Percentiles rank a stretch among this genome's conserved stretches.
Evolutionary conservation across 2,329 filamentous ascomycete species (phyloP).

Genomic region (Penicillium sp.): DNA sequence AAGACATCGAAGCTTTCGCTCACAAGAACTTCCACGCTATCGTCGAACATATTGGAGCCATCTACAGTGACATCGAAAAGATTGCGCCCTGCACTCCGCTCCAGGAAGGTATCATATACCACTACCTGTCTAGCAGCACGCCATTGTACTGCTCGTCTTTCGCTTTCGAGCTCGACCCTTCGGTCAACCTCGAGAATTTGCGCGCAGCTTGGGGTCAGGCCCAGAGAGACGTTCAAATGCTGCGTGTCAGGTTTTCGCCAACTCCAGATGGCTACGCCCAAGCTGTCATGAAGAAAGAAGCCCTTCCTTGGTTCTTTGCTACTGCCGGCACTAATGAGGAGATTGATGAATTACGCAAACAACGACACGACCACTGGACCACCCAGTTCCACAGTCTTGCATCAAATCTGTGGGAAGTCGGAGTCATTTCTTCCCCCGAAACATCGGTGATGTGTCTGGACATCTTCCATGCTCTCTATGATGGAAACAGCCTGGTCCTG

Average conservation of each 20-base stretch:
- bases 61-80: slow-evolving; percentile 60
- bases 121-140: slow-evolving; percentile 56
- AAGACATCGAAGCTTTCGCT: slow-evolving; percentile 61
- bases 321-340: slow-evolving; percentile 26
- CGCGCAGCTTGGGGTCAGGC: slow-evolving; percentile 57
- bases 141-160: slow-evolving; percentile 78
- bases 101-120: slow-evolving; percentile 81
- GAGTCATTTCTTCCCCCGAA: slow-evolving; percentile 26
- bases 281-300: slow-evolving; percentile 54
- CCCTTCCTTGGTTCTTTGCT: slow-evolving; percentile 48
- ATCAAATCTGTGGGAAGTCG: slow-evolving; percentile 33
- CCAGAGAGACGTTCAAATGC: slow-evolving; percentile 56
- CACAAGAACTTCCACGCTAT: slow-evolving; percentile 58
- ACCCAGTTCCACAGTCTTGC: slow-evolving; percentile 47
- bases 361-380: slow-evolving; percentile 53
- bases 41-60: slow-evolving; percentile 53
- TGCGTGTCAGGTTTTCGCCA: slow-evolving; percentile 69
- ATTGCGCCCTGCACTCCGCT: slow-evolving; percentile 80
- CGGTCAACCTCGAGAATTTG: slow-evolving; percentile 51
- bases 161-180: slow-evolving; percentile 52
- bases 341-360: slow-evolving; percentile 34
- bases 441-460: slow-evolving; percentile 55
- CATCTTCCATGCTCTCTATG: slow-evolving; percentile 84
- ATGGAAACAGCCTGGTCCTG: slow-evolving; percentile 72
- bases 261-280: slow-evolving; percentile 77